Base-by-base conservation (phyloP, 768 basidiomycete genomes). In the Agrocybe chaxingu region DNA sequence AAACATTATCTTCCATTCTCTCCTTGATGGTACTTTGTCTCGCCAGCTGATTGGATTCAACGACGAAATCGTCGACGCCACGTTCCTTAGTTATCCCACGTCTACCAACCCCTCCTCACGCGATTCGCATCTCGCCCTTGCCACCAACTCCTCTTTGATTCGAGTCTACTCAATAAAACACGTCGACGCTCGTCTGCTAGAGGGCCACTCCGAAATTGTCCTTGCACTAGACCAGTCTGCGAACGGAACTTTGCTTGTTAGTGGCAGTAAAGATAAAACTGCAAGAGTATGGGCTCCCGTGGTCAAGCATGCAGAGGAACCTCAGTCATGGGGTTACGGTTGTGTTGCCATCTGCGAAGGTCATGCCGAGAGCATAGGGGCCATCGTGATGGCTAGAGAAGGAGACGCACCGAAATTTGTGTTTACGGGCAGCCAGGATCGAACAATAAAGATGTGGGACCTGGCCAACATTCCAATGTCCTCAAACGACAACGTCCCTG, bases 391-490 rank as follows among this genome's bases (percentile, higher is more conserved):
- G 64, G 84, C 91, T n/a, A 79, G 85, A 24, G 76, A 76, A 57
- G 70, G 63, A 13, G 64, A 64, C 13, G 50, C 62, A 45, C 70
- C 73, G 43, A 74, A 74, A 36, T 96, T 97, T 70, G 74, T 95
- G 76, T 89, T 98, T 64, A 97, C 94, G 10, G 97, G 96, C 31
- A 92, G 89, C 64, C 96, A 98, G 68, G 97, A 99, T 66, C 83
- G 92, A 38, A 98, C 97, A 3, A 89, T 98, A 65, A 99, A 99
- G 69, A 88, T 98, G 84, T 99, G 97, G 97, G 93, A 98, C 67
- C 65, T 98, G n/a, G 71, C 79, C 0, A 63, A 70, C 10, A 68
- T 86, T 3, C 68, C 77, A 1, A 61, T 57, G 19, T 49, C 59
- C 34, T 57, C 47, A 18, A 42, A 58, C 11, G 59, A 55, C n/a